Evolutionary conservation across 1,284 basidiomycete genomes (phyloP).

Genomic region (Marasmius fiardii): DNA sequence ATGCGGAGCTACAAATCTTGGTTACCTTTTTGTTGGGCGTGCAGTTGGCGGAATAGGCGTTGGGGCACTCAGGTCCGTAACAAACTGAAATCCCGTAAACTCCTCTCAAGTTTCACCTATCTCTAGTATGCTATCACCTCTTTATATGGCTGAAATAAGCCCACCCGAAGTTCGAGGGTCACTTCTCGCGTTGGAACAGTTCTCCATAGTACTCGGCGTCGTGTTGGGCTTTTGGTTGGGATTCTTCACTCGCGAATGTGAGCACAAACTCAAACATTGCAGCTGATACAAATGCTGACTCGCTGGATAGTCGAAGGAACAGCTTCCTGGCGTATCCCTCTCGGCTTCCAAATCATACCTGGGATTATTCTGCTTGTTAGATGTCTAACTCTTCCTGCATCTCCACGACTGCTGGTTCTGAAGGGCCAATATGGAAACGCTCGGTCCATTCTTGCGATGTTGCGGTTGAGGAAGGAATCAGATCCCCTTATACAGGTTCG

Average conservation of each 20-base stretch:
- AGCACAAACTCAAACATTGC: slow-evolving; percentile 17
- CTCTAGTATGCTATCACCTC: slow-evolving; percentile 66
- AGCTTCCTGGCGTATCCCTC: slow-evolving; percentile 73
- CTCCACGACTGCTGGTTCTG: slow-evolving; percentile 65
- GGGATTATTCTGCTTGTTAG: slow-evolving; percentile 64
- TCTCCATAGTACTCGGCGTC: slow-evolving; percentile 75
- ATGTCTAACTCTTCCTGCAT: slow-evolving; percentile 65
- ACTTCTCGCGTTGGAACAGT: slow-evolving; percentile 75
- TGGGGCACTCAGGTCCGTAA: slow-evolving; percentile 64
- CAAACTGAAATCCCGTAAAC: background rate
- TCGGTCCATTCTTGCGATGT: slow-evolving; percentile 42
- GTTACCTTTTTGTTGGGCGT: slow-evolving; percentile 62
- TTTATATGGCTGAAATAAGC: slow-evolving; percentile 84
- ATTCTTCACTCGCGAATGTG: slow-evolving; percentile 65
- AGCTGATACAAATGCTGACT: background rate
- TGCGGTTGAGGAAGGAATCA: slow-evolving; percentile 39
- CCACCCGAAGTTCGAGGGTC: slow-evolving; percentile 81
- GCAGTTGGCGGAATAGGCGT: slow-evolving; percentile 78
- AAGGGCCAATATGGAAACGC: slow-evolving; percentile 57
- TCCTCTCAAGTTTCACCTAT: slow-evolving; percentile 6
- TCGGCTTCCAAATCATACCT: slow-evolving; percentile 69
- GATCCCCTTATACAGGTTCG: slow-evolving; percentile 57
- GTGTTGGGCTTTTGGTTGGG: slow-evolving; percentile 82
- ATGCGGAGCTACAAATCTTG: slow-evolving; percentile 52
- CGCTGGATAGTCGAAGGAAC: slow-evolving; percentile 46